phyloP scores from a whole-genome alignment of 177 flowering plant species.

The Tripterygium wilfordii region DNA sequence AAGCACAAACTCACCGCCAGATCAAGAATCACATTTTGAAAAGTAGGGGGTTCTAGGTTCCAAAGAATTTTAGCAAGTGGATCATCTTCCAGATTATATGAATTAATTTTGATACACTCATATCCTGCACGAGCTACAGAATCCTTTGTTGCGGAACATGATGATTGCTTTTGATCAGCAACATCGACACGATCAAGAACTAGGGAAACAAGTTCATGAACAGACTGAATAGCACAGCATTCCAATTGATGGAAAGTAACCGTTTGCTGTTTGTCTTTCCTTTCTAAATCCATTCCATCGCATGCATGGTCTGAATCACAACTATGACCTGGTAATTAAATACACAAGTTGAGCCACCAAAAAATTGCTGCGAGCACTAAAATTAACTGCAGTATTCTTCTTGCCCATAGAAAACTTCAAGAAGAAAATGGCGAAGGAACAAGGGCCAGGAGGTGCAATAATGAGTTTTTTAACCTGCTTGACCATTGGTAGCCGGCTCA shows the following conservation, averaged over 20 bases:
- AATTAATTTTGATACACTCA: slow-evolving; percentile 14
- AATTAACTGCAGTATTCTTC: not conserved
- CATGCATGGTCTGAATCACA: slow-evolving; percentile 11
- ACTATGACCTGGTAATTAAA: slow-evolving; percentile 18
- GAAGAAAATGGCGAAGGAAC: no score
- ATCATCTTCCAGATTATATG: slow-evolving; percentile 51
- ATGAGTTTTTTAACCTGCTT: no score
- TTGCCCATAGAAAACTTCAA: slow-evolving; percentile 9
- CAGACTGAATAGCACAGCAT: slow-evolving; percentile 44
- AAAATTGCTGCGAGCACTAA: not conserved
- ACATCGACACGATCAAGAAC: slow-evolving; percentile 62
- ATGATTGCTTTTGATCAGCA: slow-evolving; percentile 24
- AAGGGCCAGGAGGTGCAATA: no score
- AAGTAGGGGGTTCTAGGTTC: slow-evolving; percentile 50
- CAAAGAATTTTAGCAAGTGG: slow-evolving; percentile 63
- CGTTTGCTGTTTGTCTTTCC: slow-evolving; percentile 20
- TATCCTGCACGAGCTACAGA: slow-evolving; percentile 11
- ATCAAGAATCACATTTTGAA: slow-evolving; percentile 52
- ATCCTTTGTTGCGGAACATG: slow-evolving; percentile 16
- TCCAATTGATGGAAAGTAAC: slow-evolving; percentile 42
- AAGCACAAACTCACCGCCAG: slow-evolving; percentile 70
- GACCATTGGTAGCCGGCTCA: slow-evolving; percentile 16
- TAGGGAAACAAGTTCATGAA: slow-evolving; percentile 71
- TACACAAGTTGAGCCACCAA: slow-evolving; percentile 1
- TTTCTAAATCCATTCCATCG: slow-evolving; percentile 14